phyloP scores from a whole-genome alignment of 2,329 filamentous ascomycete species.

The Cytospora mali region DNA sequence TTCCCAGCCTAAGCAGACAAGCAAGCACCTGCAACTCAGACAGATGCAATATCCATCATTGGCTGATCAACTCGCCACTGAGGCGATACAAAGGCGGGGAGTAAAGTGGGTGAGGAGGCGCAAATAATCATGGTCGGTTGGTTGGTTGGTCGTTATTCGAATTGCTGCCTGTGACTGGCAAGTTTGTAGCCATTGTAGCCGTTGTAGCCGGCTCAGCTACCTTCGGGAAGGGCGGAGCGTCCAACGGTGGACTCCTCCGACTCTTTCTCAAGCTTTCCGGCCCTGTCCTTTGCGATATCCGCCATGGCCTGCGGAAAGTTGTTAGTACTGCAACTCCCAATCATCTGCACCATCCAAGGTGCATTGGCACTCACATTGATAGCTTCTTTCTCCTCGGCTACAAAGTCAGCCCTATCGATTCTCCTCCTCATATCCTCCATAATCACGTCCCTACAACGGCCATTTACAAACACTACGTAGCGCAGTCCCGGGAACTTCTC shows the following conservation, averaged over 20 bases:
- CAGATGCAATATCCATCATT: background rate
- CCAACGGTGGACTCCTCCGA: slow-evolving; percentile 24
- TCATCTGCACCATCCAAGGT: slow-evolving; percentile 20
- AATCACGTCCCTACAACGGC: slow-evolving; percentile 70
- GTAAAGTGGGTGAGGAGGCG: background rate
- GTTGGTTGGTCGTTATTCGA: background rate
- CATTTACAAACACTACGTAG: slow-evolving; percentile 93
- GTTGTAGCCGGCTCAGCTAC: slow-evolving; percentile 6
- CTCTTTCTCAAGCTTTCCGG: slow-evolving; percentile 57
- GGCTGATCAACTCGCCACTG: too few species aligned
- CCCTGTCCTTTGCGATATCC: slow-evolving; percentile 83
- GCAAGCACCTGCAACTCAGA: too few species aligned
- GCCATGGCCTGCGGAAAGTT: slow-evolving; percentile 77
- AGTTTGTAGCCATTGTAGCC: background rate
- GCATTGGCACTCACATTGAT: slow-evolving; percentile 62
- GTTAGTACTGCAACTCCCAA: too few species aligned
- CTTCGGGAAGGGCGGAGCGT: slow-evolving; percentile 19
- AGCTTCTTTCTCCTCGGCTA: slow-evolving; percentile 70
- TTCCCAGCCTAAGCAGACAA: background rate
- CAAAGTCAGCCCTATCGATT: slow-evolving; percentile 68
- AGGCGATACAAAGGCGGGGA: background rate
- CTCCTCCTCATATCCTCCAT: slow-evolving; percentile 80
- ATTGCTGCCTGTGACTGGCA: background rate
- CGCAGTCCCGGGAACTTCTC: slow-evolving; percentile 76
- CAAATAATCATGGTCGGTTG: background rate